Evolutionary conservation across 345 rosid species (phyloP), one percentile per base, ranked within the genome.

Genomic region (Eucalyptus marginata): DNA sequence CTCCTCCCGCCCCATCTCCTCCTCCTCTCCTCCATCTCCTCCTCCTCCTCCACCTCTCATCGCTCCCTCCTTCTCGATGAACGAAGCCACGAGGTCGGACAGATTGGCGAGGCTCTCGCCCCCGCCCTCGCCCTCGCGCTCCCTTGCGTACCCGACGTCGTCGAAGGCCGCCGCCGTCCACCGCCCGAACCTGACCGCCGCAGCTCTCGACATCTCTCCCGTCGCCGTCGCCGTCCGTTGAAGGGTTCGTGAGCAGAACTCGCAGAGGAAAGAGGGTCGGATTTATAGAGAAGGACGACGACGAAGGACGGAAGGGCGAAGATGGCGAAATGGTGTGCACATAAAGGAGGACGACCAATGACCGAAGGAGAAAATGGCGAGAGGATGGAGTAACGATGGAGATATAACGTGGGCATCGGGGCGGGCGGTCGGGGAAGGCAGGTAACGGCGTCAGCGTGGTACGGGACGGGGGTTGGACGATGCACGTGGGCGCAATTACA

Each of bases 41-140:
- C 86, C 50, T 66, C 81, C 12, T 62, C 86, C 49, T 89, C 50
- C 51, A 10, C 87, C 66, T 76, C 56, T 81, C 58, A 47, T 68
- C 15, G 44, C 85, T 12, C 88, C 93, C 52, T 96, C 97, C 80
- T 86, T 93, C 44, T 97, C 98, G 7, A 98, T 90, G 89, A 94
- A 98, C 56, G 96, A 97, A 47, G 95, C 95, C 16, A 97, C 97
- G 33, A 98, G 95, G 88, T 95, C 95, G 13, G 94, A 95, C 17
- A 97, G 94, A 93, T 97, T 95, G 15, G 87, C 56, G 12, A 90
- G 86, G 49, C 91, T 92, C 24, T 93, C 94, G 4, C 90, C 87
- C 47, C 50, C 86, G n/a, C 93, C 87, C 47, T 50, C 86, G 89
- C 98, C 96, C 10, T 96, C 56, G 68, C 31, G 33, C 68, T 3